Evolutionary conservation across 169 alveolate species (phyloP), one percentile per base, ranked within the genome.

Genomic region (Plasmodium malariae): DNA sequence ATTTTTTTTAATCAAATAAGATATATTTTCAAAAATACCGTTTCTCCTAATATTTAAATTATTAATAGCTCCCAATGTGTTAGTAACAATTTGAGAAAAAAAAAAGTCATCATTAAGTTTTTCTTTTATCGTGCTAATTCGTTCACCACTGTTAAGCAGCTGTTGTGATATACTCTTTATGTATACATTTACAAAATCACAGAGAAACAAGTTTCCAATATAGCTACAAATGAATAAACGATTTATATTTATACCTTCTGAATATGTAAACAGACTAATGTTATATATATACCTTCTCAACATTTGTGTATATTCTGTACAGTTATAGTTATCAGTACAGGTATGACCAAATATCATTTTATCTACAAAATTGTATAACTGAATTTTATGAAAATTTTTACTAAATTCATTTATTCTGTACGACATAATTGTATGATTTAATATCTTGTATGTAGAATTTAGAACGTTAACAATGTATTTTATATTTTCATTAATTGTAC

Each of bases 41-140:
- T 51, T 49, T 59, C 91, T 37, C 21, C n/a, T 21, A 2, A 83
- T 55, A 14, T 67, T 54, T 62, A 83, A 67, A 37, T 83, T 67
- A 67, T 83, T 83, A 21, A 83, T 83, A 0, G 91, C 91, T 60
- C 91, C 91, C 32, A 83, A 45, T 0, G 83, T 28, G 60, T 83
- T 83, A 2, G 73, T 59, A 4, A 70, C 67, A 70, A 83, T 30
- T 54, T 83, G 91, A 26, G 91, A 83, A 45, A 59, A 60, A 71
- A 51, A 67, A 40, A 17, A 34, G 11, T 3, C 19, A 26, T 83
- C 62, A 60, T 19, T 67, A 59, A 19, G 11, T 12, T 40, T 12
- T 36, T 36, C 37, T 17, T 1, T 45, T 2, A 43, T 21, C 7
- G 43, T 17, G 0, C 28, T 7, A 48, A 49, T 49, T n/a, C 19